These are phyloP conservation scores for Pseudogymnoascus sp. DNA, from an alignment of 2,329 filamentous ascomycete genomes.

Conservation along the genomic window DNA sequence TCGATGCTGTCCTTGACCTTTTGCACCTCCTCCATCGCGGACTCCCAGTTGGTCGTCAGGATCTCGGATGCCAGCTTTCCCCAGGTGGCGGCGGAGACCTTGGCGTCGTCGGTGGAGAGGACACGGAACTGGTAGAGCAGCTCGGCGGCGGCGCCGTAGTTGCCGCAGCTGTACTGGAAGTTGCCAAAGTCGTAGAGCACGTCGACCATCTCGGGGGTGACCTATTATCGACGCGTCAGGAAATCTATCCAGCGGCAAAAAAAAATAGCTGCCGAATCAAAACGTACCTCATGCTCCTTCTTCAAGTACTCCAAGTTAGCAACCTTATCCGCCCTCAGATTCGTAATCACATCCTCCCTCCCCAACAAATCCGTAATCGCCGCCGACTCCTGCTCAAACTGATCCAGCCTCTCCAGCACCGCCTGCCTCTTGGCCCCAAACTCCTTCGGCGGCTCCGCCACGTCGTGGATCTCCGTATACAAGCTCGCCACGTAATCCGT, in stretches of 20 bases:
- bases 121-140: conserved; percentile 97
- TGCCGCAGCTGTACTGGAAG: conserved; percentile 96
- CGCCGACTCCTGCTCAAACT: conserved; percentile 77
- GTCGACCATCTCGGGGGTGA: conserved; percentile 92
- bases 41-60: conserved; percentile 89
- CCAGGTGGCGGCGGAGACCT: conserved; percentile 92
- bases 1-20: conserved; percentile 92
- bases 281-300: conserved; percentile 79
- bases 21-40: conserved; percentile 78
- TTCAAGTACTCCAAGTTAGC: conserved; percentile 98
- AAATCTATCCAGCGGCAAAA: not conserved
- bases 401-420: conserved; percentile 72
- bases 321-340: conserved; percentile 91
- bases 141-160: conserved; percentile 83
- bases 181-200: conserved; percentile 91
- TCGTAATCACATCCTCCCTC: conserved; percentile 81
- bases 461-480: conserved; percentile 79
- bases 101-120: conserved; percentile 96
- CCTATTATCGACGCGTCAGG: conserved; percentile 35
- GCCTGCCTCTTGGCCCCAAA: conserved; percentile 84
- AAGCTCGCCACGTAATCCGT: conserved; percentile 92
- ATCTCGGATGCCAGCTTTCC: conserved; percentile 97
- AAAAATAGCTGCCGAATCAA: not conserved
- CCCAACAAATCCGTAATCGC: conserved; percentile 82
- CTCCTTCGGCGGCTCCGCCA: conserved; percentile 70